Evolutionary conservation across 1,284 basidiomycete genomes (phyloP), one percentile per base, ranked within the genome.

Genomic region (Mycena citricolor): DNA sequence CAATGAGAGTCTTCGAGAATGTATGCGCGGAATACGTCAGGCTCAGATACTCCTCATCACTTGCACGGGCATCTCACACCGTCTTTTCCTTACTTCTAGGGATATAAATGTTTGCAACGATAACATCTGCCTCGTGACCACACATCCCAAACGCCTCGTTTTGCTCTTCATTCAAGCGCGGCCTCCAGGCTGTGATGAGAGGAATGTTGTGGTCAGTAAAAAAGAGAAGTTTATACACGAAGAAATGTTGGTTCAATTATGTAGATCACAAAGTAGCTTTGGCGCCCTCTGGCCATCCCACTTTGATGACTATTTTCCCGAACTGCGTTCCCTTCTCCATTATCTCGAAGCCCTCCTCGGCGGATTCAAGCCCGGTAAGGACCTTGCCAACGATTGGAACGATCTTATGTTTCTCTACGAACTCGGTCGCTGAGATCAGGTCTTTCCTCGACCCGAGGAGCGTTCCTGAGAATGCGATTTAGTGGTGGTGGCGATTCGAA

Each of bases 391-490:
- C 77, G 35, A 85, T 67, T 2, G 90, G 90, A 1, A 80, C 69
- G 50, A 94, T 83, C 33, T 69, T 70, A 54, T 91, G 82, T 56
- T 81, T 60, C 4, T 71, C 67, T 23, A 92, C 63, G 64, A 94
- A 93, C 13, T 68, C 63, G 1, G 90, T 86, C 17, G 86, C 86
- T 25, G 81, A 76, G 40, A 73, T 61, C 44, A 94, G 74, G 66
- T 94, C 90, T 43, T 77, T 69, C 43, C 75, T 76, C n/a, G 88
- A 90, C 11, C 90, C 91, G 86, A 94, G 90, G 16, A 86, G 90
- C 1, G 86, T 85, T 32, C 86, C 85, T 86, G 54, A 36, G 31
- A n/a, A n/a, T 23, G 30, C 17, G 32, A 17, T 37, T 6, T 28
- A 21, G 13, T 24, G 22, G n/a, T n/a, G n/a, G n/a, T n/a, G n/a